Evolutionary conservation across 305 asterid species (phyloP), one percentile per base, ranked within the genome.

Genomic region (Striga hermonthica): DNA sequence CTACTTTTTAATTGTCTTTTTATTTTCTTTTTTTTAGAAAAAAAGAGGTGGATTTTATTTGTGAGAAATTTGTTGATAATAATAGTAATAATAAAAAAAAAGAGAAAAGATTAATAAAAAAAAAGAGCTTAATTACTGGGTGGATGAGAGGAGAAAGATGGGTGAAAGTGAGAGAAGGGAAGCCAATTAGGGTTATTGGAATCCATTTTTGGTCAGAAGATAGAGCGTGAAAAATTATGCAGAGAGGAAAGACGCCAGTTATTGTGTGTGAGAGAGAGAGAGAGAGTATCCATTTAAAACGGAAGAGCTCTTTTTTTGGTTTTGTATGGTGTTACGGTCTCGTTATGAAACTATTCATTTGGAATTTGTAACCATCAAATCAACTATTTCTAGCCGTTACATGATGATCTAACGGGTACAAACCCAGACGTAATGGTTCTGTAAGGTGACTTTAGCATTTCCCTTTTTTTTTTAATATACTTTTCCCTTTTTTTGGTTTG

Each of bases 121-220:
- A 36, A 58, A 36, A 35, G 6, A 31, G 75, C 55, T 53, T n/a
- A n/a, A n/a, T n/a, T 60, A 79, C 75, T 36, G 2, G 43, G 59
- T 28, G 36, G 63, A 53, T 67, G 73, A 13, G 59, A 74, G 45
- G 0, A 77, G 74, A 52, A 80, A 82, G 76, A 72, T 80, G 75
- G 78, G 83, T 86, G 82, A 86, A 95, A 86, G 80, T 83, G 95
- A 44, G 97, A 85, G 92, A 90, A 90, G 69, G 85, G 88, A 73
- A 90, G 90, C 90, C 92, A 87, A 82, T 83, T 85, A 16, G 82
- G 86, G 60, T 69, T 72, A 36, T 89, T 74, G 66, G 90, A 76
- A 85, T 87, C 82, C 91, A 85, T 85, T 81, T 38, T 49, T 70
- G 31, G 79, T 76, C 65, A 70, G 73, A 22, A 73, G n/a, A n/a